Conservation (phyloP, 176 grass and related monocot genomes). For the Poa annua region DNA sequence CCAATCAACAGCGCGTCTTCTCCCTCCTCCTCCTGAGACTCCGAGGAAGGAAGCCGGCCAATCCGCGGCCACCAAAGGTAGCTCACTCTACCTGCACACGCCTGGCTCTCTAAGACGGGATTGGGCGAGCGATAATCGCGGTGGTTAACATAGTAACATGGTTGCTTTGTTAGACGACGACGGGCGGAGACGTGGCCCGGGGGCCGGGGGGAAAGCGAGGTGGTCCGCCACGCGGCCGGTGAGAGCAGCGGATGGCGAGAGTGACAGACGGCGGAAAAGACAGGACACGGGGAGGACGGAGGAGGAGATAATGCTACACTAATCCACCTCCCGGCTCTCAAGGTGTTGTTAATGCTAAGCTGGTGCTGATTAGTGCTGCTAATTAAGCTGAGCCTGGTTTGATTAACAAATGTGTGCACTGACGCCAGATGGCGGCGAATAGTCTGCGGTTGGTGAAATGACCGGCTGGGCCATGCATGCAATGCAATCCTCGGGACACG, state of each 20-base stretch:
- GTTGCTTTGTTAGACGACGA: not conserved
- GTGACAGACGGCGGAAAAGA: not conserved
- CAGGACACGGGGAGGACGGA: not conserved
- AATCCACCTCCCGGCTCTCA: too few relatives aligned
- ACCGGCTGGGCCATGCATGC: too few relatives aligned
- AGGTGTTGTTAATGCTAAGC: too few relatives aligned
- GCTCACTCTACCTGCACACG: constrained; percentile 3
- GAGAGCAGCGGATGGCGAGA: not conserved
- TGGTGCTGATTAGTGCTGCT: too few relatives aligned
- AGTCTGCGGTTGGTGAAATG: too few relatives aligned
- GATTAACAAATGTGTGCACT: too few relatives aligned
- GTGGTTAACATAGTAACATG: not conserved
- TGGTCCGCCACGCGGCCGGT: constrained; percentile 28
- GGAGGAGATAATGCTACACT: constrained; percentile 25
- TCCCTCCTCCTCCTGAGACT: not conserved
- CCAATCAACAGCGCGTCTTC: constrained; percentile 55
- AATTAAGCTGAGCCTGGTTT: too few relatives aligned
- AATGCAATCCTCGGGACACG: too few relatives aligned
- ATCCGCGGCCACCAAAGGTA: constrained; percentile 12
- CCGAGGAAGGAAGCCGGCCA: constrained; percentile 31
- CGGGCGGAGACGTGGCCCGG: not conserved
- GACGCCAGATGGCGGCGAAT: too few relatives aligned
- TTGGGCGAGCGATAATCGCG: constrained; percentile 32
- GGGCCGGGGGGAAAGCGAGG: not conserved
- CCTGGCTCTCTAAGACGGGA: not conserved